Percentiles rank a stretch among this genome's conserved stretches.
Evolutionary conservation across 139 green algal species (phyloP).

Genomic region (Chlamydomonas sp.): DNA sequence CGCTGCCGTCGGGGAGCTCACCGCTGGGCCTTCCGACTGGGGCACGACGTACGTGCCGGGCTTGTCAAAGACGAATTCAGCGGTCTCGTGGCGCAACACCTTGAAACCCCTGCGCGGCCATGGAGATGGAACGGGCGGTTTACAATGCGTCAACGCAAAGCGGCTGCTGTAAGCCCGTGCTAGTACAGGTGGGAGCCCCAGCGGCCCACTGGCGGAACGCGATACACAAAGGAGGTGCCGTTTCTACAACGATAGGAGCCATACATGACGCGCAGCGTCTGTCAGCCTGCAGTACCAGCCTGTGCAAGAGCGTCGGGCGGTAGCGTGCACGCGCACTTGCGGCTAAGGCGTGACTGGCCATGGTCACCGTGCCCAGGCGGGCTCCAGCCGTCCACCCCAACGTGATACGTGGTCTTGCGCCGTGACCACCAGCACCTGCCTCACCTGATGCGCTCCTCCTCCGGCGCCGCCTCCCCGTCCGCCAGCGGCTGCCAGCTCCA

Average conservation of each 20-base stretch:
- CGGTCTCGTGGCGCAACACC: constrained; percentile 60
- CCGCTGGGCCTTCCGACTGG: background rate
- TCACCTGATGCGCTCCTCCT: constrained; percentile 77
- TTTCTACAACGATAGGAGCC: background rate
- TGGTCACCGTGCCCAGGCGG: background rate
- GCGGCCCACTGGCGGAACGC: background rate
- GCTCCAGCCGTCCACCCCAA: background rate
- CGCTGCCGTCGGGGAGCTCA: background rate
- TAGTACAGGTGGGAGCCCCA: too few species aligned
- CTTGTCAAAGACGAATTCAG: constrained; percentile 56
- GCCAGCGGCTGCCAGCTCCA: constrained; percentile 81
- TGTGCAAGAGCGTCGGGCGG: background rate
- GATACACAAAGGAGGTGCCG: background rate
- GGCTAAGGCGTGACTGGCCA: background rate
- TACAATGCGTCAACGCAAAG: too few species aligned
- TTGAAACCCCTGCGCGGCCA: constrained; percentile 58
- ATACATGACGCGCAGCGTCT: too few species aligned
- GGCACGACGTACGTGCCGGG: constrained; percentile 45
- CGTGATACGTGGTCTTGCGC: background rate
- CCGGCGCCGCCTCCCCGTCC: constrained; percentile 51
- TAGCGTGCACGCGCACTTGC: background rate
- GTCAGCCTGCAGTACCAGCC: too few species aligned
- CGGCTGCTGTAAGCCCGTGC: too few species aligned
- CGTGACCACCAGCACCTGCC: background rate
- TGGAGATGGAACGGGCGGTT: too few species aligned